Conservation (phyloP, 306 rosid genomes). For the Corylus americana region DNA sequence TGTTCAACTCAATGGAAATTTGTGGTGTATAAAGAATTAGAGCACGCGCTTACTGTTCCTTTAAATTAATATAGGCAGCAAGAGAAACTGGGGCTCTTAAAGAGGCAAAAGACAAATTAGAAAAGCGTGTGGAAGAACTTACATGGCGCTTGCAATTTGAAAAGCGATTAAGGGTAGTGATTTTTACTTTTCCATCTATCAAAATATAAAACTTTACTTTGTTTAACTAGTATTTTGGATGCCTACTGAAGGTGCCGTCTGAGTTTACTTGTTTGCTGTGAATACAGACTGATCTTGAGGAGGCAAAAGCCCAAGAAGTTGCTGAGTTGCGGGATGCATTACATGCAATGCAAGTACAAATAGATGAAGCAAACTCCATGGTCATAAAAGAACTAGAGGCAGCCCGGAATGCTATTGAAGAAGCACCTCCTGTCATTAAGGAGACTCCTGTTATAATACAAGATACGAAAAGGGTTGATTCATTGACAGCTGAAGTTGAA, state of each 20-base stretch:
- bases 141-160: slow-evolving; percentile 83
- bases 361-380: slow-evolving; percentile 87
- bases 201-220: too few relatives aligned
- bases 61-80: slow-evolving; percentile 54
- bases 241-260: too few relatives aligned
- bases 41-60: too few relatives aligned
- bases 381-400: slow-evolving; percentile 81
- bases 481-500: slow-evolving; percentile 72
- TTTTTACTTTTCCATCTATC: too few relatives aligned
- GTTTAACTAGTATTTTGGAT: too few relatives aligned
- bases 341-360: slow-evolving; percentile 79
- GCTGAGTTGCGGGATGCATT: slow-evolving; percentile 72
- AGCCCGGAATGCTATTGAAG: slow-evolving; percentile 81
- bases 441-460: slow-evolving; percentile 91
- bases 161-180: slow-evolving; percentile 70
- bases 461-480: slow-evolving; percentile 85
- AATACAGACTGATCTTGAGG: slow-evolving; percentile 91
- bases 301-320: slow-evolving; percentile 84
- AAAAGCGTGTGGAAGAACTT: slow-evolving; percentile 90
- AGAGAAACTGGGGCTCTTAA: slow-evolving; percentile 87
- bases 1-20: too few relatives aligned
- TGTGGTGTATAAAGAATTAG: too few relatives aligned
- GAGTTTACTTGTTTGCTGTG: background rate
- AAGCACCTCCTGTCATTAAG: slow-evolving; percentile 96
- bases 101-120: slow-evolving; percentile 92